Percentiles rank a stretch among this genome's conserved stretches.
Evolutionary conservation across 2,329 filamentous ascomycete species (phyloP).

Genomic region (Simplicillium sp.): DNA sequence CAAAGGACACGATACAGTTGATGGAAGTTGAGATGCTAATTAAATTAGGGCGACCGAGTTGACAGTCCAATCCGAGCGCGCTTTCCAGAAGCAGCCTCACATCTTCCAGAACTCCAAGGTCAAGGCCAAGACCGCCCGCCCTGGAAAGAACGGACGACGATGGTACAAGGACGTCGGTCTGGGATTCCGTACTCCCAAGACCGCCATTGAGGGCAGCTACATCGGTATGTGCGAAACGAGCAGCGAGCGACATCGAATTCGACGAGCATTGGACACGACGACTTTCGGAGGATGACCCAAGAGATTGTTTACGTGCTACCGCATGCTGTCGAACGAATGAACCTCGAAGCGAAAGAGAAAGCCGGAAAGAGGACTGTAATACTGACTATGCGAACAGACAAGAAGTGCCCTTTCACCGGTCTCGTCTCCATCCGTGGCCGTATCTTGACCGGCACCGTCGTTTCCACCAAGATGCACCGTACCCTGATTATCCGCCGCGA

Average conservation of each 20-base stretch:
- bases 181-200: slow-evolving; percentile 98
- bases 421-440: slow-evolving; percentile 98
- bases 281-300: not conserved
- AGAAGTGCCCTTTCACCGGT: slow-evolving; percentile 99
- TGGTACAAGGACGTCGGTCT: slow-evolving; percentile 99
- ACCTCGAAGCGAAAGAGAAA: no score
- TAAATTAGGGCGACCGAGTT: slow-evolving; percentile 91
- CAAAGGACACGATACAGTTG: slow-evolving; percentile 6
- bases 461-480: slow-evolving; percentile 99
- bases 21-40: slow-evolving; percentile 18
- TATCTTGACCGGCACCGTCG: slow-evolving; percentile 98
- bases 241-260: slow-evolving; percentile 1
- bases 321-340: not conserved
- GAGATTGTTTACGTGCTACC: slow-evolving; percentile 1
- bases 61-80: slow-evolving; percentile 99
- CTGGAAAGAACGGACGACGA: slow-evolving; percentile 88
- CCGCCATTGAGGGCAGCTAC: slow-evolving; percentile 96
- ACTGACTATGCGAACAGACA: slow-evolving; percentile 56
- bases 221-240: slow-evolving; percentile 67
- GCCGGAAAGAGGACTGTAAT: no score
- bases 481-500: slow-evolving; percentile 98
- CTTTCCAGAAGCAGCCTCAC: slow-evolving; percentile 99
- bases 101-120: slow-evolving; percentile 98
- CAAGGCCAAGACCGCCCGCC: slow-evolving; percentile 74
- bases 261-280: slow-evolving; percentile 1